Percentiles rank a stretch among this genome's conserved stretches.
These are phyloP conservation scores for Irpex sp. DNA, from an alignment of 1,284 basidiomycete species.

Conservation along the genomic window DNA sequence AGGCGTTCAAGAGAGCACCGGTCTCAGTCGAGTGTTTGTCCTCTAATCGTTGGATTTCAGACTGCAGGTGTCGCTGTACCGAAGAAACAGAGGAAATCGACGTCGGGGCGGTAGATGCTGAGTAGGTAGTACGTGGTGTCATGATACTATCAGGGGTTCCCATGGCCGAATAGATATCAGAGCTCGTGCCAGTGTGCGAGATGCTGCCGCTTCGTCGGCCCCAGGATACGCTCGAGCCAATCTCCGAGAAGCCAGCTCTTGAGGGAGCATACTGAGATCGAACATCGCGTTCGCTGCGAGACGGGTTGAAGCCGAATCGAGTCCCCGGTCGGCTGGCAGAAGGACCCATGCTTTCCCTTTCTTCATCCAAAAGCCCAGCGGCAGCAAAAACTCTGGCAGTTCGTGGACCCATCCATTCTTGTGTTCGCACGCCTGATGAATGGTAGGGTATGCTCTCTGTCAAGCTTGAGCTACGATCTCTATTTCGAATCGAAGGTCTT, in stretches of 20 bases:
- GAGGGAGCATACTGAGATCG: conserved; percentile 34
- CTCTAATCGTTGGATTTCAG: conserved; percentile 39
- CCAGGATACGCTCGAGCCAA: conserved; percentile 37
- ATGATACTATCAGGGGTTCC: conserved; percentile 28
- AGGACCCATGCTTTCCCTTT: conserved; percentile 18
- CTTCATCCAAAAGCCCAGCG: conserved; percentile 56
- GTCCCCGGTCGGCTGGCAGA: conserved; percentile 20
- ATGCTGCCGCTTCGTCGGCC: conserved; percentile 33
- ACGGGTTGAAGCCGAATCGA: conserved; percentile 19
- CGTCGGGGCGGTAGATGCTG: conserved; percentile 33
- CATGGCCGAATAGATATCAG: conserved; percentile 22
- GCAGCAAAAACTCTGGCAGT: conserved; percentile 66
- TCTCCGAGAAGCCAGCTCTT: conserved; percentile 39
- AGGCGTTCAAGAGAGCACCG: conserved; percentile 57
- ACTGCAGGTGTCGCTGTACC: conserved; percentile 22
- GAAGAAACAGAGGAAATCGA: conserved; percentile 29
- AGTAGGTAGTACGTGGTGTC: conserved; percentile 39
- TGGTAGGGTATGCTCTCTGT: conserved; percentile 21
- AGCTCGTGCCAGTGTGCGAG: conserved; percentile 27
- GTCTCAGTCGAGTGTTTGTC: conserved; percentile 66
- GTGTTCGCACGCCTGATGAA: conserved; percentile 22
- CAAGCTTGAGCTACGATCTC: conserved; percentile 58
- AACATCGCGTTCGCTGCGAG: conserved; percentile 33
- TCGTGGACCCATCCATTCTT: conserved; percentile 63
- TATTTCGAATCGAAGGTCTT: conserved; percentile 23